Evolutionary conservation across 768 basidiomycete species (phyloP).

Genomic region (Agrocybe chaxingu): DNA sequence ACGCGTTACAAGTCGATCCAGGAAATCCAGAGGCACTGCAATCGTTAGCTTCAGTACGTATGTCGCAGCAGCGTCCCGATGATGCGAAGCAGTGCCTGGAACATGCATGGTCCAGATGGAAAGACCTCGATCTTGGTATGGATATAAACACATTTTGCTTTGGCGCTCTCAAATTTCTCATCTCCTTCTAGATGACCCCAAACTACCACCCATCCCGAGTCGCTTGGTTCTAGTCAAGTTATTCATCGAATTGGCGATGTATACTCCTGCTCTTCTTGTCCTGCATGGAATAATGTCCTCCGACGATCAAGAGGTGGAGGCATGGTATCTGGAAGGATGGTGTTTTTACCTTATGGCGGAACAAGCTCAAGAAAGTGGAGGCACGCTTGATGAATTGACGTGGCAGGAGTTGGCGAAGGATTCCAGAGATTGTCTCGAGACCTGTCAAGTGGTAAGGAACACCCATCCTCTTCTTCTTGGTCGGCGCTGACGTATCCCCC

Average conservation of each 20-base stretch:
- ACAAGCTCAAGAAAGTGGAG: slow-evolving; percentile 57
- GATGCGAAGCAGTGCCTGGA: slow-evolving; percentile 74
- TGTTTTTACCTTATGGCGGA: slow-evolving; percentile 84
- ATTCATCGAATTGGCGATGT: slow-evolving; percentile 74
- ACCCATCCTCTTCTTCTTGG: neutral
- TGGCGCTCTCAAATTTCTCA: neutral
- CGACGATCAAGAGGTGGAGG: slow-evolving; percentile 86
- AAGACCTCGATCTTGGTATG: slow-evolving; percentile 58
- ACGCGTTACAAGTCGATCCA: slow-evolving; percentile 73
- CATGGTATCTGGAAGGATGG: slow-evolving; percentile 95
- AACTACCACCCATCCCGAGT: slow-evolving; percentile 67
- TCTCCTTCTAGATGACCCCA: slow-evolving; percentile 51
- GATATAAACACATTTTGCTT: neutral
- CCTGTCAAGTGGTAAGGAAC: slow-evolving; percentile 67
- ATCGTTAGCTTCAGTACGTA: slow-evolving; percentile 78
- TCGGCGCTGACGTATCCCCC: slow-evolving; percentile 3
- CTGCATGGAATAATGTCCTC: slow-evolving; percentile 75
- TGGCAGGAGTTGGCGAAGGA: slow-evolving; percentile 82
- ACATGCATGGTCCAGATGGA: slow-evolving; percentile 65
- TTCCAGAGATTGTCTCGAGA: slow-evolving; percentile 77
- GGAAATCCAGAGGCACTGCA: slow-evolving; percentile 79
- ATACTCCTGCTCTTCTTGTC: slow-evolving; percentile 69
- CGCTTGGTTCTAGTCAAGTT: slow-evolving; percentile 76
- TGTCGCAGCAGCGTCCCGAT: slow-evolving; percentile 82
- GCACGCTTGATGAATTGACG: slow-evolving; percentile 47